Conservation (phyloP, 768 basidiomycete species). For the Pleurotus djamor region DNA sequence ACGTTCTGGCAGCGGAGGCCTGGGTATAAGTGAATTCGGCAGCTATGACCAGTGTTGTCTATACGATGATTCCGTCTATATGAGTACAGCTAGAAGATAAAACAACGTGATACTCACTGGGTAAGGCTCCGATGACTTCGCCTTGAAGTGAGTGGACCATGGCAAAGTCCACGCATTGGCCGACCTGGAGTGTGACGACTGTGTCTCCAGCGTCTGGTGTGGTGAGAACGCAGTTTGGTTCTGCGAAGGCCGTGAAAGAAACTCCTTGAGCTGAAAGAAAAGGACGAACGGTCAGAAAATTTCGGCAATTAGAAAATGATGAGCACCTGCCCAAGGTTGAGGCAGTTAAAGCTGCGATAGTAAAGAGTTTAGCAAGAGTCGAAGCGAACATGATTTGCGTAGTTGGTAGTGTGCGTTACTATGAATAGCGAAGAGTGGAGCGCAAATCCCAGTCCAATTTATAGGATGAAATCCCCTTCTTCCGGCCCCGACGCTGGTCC, state of each 20-base stretch:
- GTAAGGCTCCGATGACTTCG: background rate
- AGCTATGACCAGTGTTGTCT: background rate
- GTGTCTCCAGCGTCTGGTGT: background rate
- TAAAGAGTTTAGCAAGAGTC: too few relatives aligned
- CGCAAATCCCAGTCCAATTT: too few relatives aligned
- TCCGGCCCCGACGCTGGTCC: too few relatives aligned
- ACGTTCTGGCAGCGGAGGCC: background rate
- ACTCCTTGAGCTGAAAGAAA: background rate
- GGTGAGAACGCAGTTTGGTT: background rate
- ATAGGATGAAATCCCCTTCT: too few relatives aligned
- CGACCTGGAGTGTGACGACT: background rate
- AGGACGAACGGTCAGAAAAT: too few relatives aligned
- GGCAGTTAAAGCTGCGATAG: too few relatives aligned
- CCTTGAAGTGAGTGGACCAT: background rate
- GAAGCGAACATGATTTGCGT: too few relatives aligned
- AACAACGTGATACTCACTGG: background rate
- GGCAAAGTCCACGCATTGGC: background rate
- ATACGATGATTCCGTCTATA: background rate
- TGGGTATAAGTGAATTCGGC: background rate
- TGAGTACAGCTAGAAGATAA: background rate
- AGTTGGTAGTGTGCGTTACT: too few relatives aligned
- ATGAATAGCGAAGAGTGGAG: too few relatives aligned
- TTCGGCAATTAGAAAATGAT: too few relatives aligned
- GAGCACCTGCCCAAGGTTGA: too few relatives aligned
- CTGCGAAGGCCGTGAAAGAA: background rate